Evolutionary conservation across 768 basidiomycete species (phyloP).

Genomic region (Tylopilus subfusipes): DNA sequence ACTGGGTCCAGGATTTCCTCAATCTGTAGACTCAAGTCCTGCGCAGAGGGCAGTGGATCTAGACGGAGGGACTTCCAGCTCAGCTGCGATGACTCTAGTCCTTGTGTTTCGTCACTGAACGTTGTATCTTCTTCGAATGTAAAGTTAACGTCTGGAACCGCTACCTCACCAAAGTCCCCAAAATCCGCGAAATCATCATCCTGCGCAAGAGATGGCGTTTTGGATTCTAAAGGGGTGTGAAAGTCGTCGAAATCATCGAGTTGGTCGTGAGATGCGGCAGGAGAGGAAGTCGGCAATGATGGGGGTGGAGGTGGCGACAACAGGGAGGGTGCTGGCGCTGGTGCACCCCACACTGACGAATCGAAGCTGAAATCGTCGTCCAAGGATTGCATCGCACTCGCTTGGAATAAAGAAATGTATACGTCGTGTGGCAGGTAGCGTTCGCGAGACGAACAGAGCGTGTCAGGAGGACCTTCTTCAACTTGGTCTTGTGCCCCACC

Average conservation of each 20-base stretch:
- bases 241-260: constrained; percentile 55
- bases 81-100: constrained; percentile 40
- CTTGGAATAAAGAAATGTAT: constrained; percentile 7
- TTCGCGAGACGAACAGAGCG: not conserved
- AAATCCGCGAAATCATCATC: constrained; percentile 88
- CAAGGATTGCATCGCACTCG: constrained; percentile 38
- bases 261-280: constrained; percentile 31
- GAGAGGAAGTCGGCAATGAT: constrained; percentile 24
- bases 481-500: not conserved
- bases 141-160: constrained; percentile 38
- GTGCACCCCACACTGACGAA: constrained; percentile 68
- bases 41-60: constrained; percentile 58
- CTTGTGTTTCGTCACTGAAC: constrained; percentile 11
- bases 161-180: constrained; percentile 78
- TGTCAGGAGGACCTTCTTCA: not conserved
- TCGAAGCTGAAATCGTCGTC: constrained; percentile 73
- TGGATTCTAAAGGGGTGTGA: constrained; percentile 46
- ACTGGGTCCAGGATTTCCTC: constrained; percentile 63
- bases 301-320: constrained; percentile 22
- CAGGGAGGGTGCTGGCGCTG: constrained; percentile 35
- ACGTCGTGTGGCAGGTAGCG: constrained; percentile 6
- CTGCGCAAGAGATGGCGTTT: constrained; percentile 35
- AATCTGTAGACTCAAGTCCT: constrained; percentile 58
- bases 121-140: constrained; percentile 32
- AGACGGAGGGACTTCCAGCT: constrained; percentile 63